Evolutionary conservation across 495 filamentous ascomycete species (phyloP).

Genomic region (Hypoxylon lienhwacheense): DNA sequence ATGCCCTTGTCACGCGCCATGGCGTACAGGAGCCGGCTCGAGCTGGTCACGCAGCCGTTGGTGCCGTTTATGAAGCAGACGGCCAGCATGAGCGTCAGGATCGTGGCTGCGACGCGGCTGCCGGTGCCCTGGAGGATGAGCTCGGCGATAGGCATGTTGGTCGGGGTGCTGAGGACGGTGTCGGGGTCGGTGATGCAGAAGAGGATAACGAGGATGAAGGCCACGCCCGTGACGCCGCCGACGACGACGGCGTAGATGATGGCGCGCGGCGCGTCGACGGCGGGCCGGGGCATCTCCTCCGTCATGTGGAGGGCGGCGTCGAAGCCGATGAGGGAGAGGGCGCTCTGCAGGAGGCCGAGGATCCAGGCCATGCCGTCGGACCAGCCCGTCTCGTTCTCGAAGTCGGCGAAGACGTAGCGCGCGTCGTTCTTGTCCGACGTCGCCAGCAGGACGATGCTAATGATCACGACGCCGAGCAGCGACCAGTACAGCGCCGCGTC

Average conservation of each 20-base stretch:
- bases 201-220: constrained; percentile 42
- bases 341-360: constrained; percentile 62
- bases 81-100: constrained; percentile 41
- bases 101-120: constrained; percentile 37
- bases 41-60: constrained; percentile 51
- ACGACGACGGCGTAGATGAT: constrained; percentile 43
- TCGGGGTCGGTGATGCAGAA: constrained; percentile 40
- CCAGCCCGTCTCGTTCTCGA: constrained; percentile 66
- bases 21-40: constrained; percentile 56
- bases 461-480: constrained; percentile 42
- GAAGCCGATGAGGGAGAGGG: constrained; percentile 62
- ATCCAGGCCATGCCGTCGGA: constrained; percentile 65
- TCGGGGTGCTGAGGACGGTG: constrained; percentile 39
- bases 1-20: constrained; percentile 63
- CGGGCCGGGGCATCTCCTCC: constrained; percentile 48
- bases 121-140: constrained; percentile 43
- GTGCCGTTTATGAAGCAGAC: constrained; percentile 45
- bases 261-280: constrained; percentile 41
- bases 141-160: constrained; percentile 51
- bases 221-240: constrained; percentile 40
- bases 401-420: constrained; percentile 57
- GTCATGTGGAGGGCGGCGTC: constrained; percentile 67
- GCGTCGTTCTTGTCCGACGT: constrained; percentile 41
- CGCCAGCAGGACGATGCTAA: constrained; percentile 44
- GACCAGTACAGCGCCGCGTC: constrained; percentile 45